Conservation (phyloP, 2,329 filamentous ascomycete species). For the Aspergillus awamori region DNA sequence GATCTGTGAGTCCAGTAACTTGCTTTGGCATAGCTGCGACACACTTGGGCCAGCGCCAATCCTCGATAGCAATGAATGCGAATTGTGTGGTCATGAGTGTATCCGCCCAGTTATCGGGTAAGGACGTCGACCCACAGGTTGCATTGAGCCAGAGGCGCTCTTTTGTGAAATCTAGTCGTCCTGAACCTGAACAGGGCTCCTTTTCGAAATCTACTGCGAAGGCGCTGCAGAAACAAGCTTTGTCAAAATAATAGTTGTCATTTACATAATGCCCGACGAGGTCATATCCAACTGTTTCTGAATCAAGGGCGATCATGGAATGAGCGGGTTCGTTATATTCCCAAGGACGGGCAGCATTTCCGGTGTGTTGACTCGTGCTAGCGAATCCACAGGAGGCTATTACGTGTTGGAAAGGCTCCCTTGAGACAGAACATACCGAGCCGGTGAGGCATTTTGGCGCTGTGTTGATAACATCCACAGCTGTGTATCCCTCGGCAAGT, state of each 20-base stretch:
- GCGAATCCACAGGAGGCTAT: slow-evolving; percentile 13
- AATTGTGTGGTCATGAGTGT: slow-evolving; percentile 7
- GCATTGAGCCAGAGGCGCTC: slow-evolving; percentile 13
- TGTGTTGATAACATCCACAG: background rate
- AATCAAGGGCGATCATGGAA: slow-evolving; percentile 9
- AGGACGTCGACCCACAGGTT: slow-evolving; percentile 1
- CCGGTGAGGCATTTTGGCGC: slow-evolving; percentile 5
- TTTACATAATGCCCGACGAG: background rate
- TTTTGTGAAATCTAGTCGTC: slow-evolving; percentile 5
- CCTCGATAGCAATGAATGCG: slow-evolving; percentile 5
- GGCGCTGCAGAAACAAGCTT: slow-evolving; percentile 10
- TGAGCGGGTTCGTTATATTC: slow-evolving; percentile 3
- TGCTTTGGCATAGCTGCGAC: slow-evolving; percentile 7
- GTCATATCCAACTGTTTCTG: slow-evolving; percentile 12
- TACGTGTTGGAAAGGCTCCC: slow-evolving; percentile 8
- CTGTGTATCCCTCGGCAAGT: slow-evolving; percentile 3
- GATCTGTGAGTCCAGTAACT: slow-evolving; percentile 1
- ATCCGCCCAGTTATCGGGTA: slow-evolving; percentile 5
- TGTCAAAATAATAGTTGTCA: slow-evolving; percentile 10
- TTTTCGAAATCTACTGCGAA: background rate
- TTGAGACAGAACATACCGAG: background rate
- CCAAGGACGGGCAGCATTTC: slow-evolving; percentile 11
- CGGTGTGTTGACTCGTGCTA: slow-evolving; percentile 3
- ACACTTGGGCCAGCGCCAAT: slow-evolving; percentile 12
- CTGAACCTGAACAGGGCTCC: slow-evolving; percentile 1